A percentile compares a stretch with the other conserved stretches of the same genome.
These are phyloP conservation scores for Tylopilus vinaceipallidus DNA, from an alignment of 768 basidiomycete species.

Conservation along the genomic window DNA sequence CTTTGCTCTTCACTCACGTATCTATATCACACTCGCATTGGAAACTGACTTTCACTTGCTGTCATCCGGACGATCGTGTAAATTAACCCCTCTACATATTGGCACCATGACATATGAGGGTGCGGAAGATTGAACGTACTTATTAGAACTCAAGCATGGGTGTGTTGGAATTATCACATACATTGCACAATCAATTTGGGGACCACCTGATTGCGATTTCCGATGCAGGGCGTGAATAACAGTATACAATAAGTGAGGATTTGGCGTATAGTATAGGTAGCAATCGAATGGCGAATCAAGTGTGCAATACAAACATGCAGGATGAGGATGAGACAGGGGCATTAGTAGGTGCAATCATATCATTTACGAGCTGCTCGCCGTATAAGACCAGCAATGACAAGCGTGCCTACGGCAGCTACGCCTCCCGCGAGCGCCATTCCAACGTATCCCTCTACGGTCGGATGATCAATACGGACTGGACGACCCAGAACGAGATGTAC, in stretches of 20 bases:
- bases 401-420: conserved; percentile 78
- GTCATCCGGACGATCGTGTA: conserved; percentile 19
- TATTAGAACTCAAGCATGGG: neutral
- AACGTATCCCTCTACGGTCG: conserved; percentile 84
- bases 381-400: conserved; percentile 73
- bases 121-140: neutral
- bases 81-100: conserved; percentile 32
- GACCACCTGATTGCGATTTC: conserved; percentile 15
- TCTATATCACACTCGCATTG: conserved; percentile 31
- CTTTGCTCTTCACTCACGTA: conserved; percentile 27
- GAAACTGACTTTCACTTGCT: conserved; percentile 19
- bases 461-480: neutral
- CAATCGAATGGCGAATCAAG: conserved; percentile 6
- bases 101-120: neutral
- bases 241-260: conserved; percentile 28
- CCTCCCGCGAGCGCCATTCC: conserved; percentile 96
- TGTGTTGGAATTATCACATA: neutral
- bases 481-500: conserved; percentile 15
- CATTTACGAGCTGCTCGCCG: conserved; percentile 70
- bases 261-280: conserved; percentile 13
- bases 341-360: conserved; percentile 18
- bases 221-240: conserved; percentile 8
- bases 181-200: conserved; percentile 2
- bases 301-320: conserved; percentile 17
- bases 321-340: conserved; percentile 4